Evolutionary conservation across 2,329 filamentous ascomycete genomes (phyloP), one percentile per base, ranked within the genome.

Genomic region (Fusarium ambrosium): DNA sequence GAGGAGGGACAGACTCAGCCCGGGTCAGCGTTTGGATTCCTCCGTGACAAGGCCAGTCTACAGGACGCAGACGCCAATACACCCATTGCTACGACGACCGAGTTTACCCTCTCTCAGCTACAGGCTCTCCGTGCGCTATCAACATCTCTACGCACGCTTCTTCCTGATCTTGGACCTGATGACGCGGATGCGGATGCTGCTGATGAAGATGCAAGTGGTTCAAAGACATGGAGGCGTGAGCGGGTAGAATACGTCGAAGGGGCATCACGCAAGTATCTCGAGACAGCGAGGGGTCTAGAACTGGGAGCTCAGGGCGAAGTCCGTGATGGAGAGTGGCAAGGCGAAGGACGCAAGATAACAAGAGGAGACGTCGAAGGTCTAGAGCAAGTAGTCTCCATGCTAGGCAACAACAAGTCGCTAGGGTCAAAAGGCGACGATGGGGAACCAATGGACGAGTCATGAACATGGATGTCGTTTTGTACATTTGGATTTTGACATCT

Each of bases 181-280:
- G 79, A 82, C 4, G 80, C 81, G 32, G 82, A 82, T 4, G 80
- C 81, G 72, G 71, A 79, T 48, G 71, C 80, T 61, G 68, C 77
- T 20, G 77, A 76, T 4, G 77, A 79, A n/a, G 78, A 78, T 7
- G 76, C 79, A 18, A 79, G 81, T n/a, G 83, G 70, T 20, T 79
- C 86, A 63, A 87, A 88, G 79, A 88, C 88, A 55, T 94, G 91
- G 85, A 89, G 92, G 43, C 89, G 91, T 63, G 92, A 97, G 81
- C 87, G 96, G 70, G 88, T 92, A 66, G 89, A 93, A 75, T 98
- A 98, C 81, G 92, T 98, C 59, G 95, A 98, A 83, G 89, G 89
- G 64, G 92, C 95, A 79, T 94, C 94, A 61, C 87, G 91, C 75
- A 88, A 93, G 69, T 94, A 97, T 80, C 85, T 98, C 45, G 94